Conservation (phyloP, 805 yeast species). For the Clavispora carvajalis region DNA sequence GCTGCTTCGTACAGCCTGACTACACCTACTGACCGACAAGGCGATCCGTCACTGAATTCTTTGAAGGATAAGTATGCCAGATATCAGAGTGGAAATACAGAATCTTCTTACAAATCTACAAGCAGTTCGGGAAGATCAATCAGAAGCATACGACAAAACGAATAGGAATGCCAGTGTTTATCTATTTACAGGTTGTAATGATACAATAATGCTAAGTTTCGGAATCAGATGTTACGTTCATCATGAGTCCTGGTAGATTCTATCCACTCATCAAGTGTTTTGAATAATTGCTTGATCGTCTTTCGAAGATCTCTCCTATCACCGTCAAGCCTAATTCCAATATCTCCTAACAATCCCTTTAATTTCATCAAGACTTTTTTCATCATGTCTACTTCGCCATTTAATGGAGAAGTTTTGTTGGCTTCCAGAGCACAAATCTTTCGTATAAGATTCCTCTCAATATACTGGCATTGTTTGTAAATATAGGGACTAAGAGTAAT, state of each 20-base stretch:
- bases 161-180: not conserved
- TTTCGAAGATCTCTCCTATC: slow-evolving; percentile 25
- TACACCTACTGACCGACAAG: not conserved
- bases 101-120: not conserved
- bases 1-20: not conserved
- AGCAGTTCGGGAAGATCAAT: slow-evolving; percentile 7
- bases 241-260: slow-evolving; percentile 5
- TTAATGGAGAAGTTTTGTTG: slow-evolving; percentile 1
- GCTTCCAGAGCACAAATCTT: slow-evolving; percentile 9
- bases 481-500: slow-evolving; percentile 30
- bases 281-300: slow-evolving; percentile 18
- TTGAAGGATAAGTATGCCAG: slow-evolving; percentile 22
- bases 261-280: slow-evolving; percentile 25
- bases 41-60: slow-evolving; percentile 5
- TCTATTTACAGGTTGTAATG: not conserved
- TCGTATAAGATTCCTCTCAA: slow-evolving; percentile 21
- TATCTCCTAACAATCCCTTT: slow-evolving; percentile 33
- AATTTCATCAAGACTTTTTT: slow-evolving; percentile 13
- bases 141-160: slow-evolving; percentile 13
- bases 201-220: slow-evolving; percentile 1
- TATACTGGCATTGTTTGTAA: slow-evolving; percentile 24
- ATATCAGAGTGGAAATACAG: slow-evolving; percentile 10
- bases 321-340: slow-evolving; percentile 24
- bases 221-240: slow-evolving; percentile 1
- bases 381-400: slow-evolving; percentile 1